phyloP scores from a whole-genome alignment of 2,329 filamentous ascomycete species.

The Aspergillus uvarum region DNA sequence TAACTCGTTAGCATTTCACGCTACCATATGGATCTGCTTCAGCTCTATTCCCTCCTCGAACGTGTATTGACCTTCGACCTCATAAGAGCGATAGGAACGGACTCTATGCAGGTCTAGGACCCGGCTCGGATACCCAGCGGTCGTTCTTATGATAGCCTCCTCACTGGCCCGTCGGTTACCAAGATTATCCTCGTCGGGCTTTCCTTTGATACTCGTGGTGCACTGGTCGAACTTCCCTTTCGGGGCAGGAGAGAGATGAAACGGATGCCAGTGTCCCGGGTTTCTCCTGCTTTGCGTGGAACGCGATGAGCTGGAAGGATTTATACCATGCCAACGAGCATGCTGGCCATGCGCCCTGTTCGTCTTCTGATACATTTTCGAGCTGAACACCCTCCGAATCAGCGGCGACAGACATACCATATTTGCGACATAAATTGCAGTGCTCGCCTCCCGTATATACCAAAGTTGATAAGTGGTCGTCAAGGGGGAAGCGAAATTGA shows the following conservation, averaged over 20 bases:
- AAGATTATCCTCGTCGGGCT: not conserved
- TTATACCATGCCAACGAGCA: constrained; percentile 17
- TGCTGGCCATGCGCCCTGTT: constrained; percentile 25
- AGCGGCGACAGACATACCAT: constrained; percentile 37
- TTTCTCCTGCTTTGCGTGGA: not conserved
- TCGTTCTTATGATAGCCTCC: not conserved
- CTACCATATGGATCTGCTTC: not conserved
- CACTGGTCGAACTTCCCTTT: not conserved
- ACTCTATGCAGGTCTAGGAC: not conserved
- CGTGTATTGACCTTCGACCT: not conserved
- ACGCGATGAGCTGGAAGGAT: constrained; percentile 17
- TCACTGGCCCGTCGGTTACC: not conserved
- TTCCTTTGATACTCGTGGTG: not conserved
- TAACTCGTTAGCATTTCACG: not conserved
- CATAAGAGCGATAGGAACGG: not conserved
- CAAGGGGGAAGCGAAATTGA: constrained; percentile 39
- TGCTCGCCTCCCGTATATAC: constrained; percentile 45
- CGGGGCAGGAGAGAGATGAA: not conserved
- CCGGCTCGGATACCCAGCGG: not conserved
- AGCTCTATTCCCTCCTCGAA: not conserved
- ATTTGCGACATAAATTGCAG: constrained; percentile 49
- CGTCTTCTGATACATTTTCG: constrained; percentile 30
- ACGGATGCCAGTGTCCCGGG: not conserved
- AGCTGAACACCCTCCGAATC: constrained; percentile 30
- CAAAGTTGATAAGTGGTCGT: constrained; percentile 43